Percentiles rank a stretch among this genome's conserved stretches.
Conservation (phyloP, 371 early-diverging fungal genomes). For the Catenaria anguillulae region DNA sequence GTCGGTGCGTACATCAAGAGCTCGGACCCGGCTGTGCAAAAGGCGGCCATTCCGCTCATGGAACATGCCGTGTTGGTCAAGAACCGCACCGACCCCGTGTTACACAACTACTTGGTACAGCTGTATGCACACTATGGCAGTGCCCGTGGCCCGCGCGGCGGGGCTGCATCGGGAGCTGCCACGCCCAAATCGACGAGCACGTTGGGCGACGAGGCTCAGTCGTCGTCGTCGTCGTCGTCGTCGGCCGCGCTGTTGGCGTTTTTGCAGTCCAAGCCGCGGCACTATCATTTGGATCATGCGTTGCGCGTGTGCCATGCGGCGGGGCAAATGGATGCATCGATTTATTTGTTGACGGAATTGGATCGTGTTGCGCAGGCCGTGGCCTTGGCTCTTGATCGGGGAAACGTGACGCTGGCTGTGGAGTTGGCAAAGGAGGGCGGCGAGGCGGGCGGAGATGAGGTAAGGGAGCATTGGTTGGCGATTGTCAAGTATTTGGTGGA, state of each 20-base stretch:
- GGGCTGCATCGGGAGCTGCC: slow-evolving; percentile 40
- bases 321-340: slow-evolving; percentile 56
- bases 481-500: slow-evolving; percentile 81
- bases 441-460: slow-evolving; percentile 47
- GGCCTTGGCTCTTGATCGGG: slow-evolving; percentile 57
- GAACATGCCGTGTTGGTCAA: slow-evolving; percentile 58
- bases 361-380: slow-evolving; percentile 78
- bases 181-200: slow-evolving; percentile 33
- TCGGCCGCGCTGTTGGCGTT: not conserved
- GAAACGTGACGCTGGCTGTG: slow-evolving; percentile 71
- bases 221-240: too few relatives aligned
- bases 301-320: slow-evolving; percentile 62
- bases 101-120: slow-evolving; percentile 81
- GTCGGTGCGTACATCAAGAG: slow-evolving; percentile 56
- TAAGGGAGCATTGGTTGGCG: slow-evolving; percentile 74
- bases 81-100: slow-evolving; percentile 60
- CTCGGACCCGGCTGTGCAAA: not conserved
- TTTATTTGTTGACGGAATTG: slow-evolving; percentile 67
- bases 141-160: too few relatives aligned
- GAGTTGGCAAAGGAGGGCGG: slow-evolving; percentile 84
- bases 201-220: not conserved
- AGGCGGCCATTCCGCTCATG: slow-evolving; percentile 65
- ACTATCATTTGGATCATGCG: slow-evolving; percentile 75
- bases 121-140: slow-evolving; percentile 72
- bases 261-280: slow-evolving; percentile 15